phyloP scores from a whole-genome alignment of 2,329 filamentous ascomycete species.

The Ophiostoma montium region DNA sequence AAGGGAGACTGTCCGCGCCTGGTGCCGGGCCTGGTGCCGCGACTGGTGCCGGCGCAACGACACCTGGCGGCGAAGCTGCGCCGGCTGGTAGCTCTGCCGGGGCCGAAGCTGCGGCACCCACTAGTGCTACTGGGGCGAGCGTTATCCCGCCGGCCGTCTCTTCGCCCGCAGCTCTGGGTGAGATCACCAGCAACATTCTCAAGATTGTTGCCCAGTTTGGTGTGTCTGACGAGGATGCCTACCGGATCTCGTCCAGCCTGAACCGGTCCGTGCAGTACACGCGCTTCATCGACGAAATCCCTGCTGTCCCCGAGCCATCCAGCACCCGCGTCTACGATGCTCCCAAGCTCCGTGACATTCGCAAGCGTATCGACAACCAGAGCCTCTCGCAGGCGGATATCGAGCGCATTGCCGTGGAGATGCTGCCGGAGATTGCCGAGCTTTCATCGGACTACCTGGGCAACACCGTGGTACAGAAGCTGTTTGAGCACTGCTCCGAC shows the following conservation, averaged over 20 bases:
- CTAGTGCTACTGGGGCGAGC: constrained; percentile 7
- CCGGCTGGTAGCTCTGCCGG: constrained; percentile 10
- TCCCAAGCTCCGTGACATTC: constrained; percentile 84
- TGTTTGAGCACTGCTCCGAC: constrained; percentile 94
- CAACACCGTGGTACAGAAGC: constrained; percentile 98
- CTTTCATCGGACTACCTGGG: constrained; percentile 90
- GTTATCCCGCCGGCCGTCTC: constrained; percentile 32
- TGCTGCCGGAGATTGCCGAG: constrained; percentile 94
- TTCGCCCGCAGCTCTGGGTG: constrained; percentile 56
- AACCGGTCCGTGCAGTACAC: constrained; percentile 64
- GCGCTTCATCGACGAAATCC: constrained; percentile 67
- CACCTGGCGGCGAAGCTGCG: constrained; percentile 16
- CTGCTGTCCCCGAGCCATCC: constrained; percentile 74
- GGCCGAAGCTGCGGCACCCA: background rate
- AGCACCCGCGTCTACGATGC: constrained; percentile 86
- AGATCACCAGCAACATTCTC: constrained; percentile 71
- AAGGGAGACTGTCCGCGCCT: background rate
- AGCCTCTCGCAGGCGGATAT: constrained; percentile 76
- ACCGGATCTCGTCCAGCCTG: constrained; percentile 57
- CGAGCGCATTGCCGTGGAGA: constrained; percentile 79
- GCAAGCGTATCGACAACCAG: constrained; percentile 95
- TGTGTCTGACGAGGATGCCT: constrained; percentile 63
- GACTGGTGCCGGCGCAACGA: constrained; percentile 1
- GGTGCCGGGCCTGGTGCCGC: constrained; percentile 21
- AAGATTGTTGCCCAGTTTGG: constrained; percentile 82